These are phyloP conservation scores for Lepidium aucheri DNA, from an alignment of 345 rosid species.

Conservation along the genomic window DNA sequence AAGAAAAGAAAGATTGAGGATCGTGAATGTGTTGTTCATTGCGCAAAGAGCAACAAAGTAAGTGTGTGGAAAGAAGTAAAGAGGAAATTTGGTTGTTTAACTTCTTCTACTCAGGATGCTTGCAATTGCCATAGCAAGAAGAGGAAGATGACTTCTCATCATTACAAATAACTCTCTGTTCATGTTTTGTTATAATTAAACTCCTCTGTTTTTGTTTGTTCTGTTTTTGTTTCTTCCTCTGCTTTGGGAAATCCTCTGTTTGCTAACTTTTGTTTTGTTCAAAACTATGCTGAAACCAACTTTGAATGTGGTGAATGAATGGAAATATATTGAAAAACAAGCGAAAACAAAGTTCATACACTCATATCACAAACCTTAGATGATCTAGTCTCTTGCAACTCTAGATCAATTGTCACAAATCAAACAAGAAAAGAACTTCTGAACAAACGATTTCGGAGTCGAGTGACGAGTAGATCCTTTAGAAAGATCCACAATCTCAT, in stretches of 20 bases:
- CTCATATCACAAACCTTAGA: not conserved
- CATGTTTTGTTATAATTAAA: not conserved
- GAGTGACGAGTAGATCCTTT: conserved; percentile 9
- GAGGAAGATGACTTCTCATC: conserved; percentile 22
- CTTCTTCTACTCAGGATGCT: conserved; percentile 32
- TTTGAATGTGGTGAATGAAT: not conserved
- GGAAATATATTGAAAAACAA: not conserved
- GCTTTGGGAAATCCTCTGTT: not conserved
- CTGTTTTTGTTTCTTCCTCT: not conserved
- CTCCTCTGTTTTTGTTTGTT: not conserved
- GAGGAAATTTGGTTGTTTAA: conserved; percentile 74
- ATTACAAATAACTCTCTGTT: conserved; percentile 3
- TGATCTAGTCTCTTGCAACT: not conserved
- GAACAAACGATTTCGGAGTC: conserved; percentile 26
- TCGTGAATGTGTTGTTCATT: conserved; percentile 14
- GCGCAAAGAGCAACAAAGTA: conserved; percentile 21
- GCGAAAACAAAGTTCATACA: not conserved
- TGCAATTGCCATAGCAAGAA: conserved; percentile 49
- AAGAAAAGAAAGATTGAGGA: conserved; percentile 12
- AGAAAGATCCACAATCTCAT: conserved; percentile 27
- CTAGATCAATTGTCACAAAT: conserved; percentile 35
- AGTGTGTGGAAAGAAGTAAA: conserved; percentile 74
- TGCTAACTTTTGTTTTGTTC: not conserved
- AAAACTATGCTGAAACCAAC: not conserved
- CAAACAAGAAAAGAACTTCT: conserved; percentile 48